Percentiles rank a stretch among this genome's conserved stretches.
These are phyloP conservation scores for Penicillium digitatum DNA, from an alignment of 2,329 filamentous ascomycete species.

Conservation along the genomic window DNA sequence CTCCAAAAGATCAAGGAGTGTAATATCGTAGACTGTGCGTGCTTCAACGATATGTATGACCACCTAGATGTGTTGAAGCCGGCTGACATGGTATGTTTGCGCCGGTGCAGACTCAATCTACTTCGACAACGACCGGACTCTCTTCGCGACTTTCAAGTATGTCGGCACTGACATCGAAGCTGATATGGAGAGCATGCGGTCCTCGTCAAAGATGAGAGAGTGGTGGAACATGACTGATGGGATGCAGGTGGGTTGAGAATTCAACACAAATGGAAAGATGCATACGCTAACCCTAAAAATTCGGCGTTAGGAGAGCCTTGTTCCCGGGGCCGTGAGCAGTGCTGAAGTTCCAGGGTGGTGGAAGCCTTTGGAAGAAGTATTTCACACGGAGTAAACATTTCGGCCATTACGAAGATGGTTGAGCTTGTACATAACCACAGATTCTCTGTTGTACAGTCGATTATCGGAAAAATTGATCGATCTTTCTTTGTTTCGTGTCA, in stretches of 20 bases:
- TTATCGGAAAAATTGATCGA: conserved; percentile 67
- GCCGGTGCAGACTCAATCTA: conserved; percentile 59
- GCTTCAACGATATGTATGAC: no score
- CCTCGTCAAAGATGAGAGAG: conserved; percentile 67
- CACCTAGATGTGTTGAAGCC: neutral
- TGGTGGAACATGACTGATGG: conserved; percentile 80
- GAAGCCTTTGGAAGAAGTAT: conserved; percentile 36
- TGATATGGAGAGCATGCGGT: conserved; percentile 73
- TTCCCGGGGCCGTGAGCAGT: conserved; percentile 32
- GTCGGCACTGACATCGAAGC: conserved; percentile 66
- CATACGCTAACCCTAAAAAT: conserved; percentile 2
- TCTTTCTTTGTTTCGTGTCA: conserved; percentile 69
- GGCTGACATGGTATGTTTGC: neutral
- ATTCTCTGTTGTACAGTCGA: neutral
- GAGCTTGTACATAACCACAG: conserved; percentile 4
- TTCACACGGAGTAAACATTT: conserved; percentile 27
- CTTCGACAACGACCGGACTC: conserved; percentile 63
- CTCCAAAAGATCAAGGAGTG: conserved; percentile 70
- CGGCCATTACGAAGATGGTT: neutral
- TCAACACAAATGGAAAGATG: neutral
- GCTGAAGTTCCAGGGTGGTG: conserved; percentile 37
- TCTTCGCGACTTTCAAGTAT: conserved; percentile 77
- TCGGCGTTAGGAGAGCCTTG: conserved; percentile 29
- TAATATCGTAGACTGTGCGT: conserved; percentile 68
- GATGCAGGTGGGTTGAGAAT: conserved; percentile 54